A percentile compares a stretch with the other conserved stretches of the same genome.
These are phyloP conservation scores for Fusarium subglutinans DNA, from an alignment of 2,329 filamentous ascomycete species.

Conservation along the genomic window DNA sequence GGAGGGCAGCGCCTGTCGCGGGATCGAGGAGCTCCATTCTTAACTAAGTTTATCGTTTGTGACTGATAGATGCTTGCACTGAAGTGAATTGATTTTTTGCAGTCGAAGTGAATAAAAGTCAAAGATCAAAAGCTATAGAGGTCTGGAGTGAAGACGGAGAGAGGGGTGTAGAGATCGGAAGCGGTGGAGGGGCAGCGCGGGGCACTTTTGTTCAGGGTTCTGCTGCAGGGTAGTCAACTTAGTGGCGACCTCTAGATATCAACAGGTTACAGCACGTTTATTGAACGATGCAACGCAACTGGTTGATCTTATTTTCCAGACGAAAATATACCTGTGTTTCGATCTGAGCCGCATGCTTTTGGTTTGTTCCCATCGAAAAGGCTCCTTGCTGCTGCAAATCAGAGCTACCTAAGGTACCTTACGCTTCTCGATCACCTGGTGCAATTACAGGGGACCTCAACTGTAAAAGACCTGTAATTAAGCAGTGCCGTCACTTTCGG, in stretches of 20 bases:
- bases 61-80: neutral
- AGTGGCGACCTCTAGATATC: neutral
- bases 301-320: neutral
- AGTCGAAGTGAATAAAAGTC: neutral
- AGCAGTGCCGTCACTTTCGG: constrained; percentile 17
- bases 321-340: neutral
- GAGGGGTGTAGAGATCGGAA: constrained; percentile 16
- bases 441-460: neutral
- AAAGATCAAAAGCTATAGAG: neutral
- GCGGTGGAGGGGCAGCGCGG: constrained; percentile 35
- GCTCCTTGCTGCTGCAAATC: neutral
- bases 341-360: no score
- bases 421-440: neutral
- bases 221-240: constrained; percentile 27
- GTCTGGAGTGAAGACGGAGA: constrained; percentile 7
- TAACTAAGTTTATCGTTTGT: neutral
- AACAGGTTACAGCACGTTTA: constrained; percentile 20
- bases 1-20: constrained; percentile 73
- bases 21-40: constrained; percentile 75
- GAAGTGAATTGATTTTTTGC: neutral
- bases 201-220: constrained; percentile 4
- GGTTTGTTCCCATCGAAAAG: neutral
- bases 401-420: no score
- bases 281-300: constrained; percentile 20
- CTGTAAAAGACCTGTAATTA: constrained; percentile 1